These are phyloP conservation scores for Bullera alba DNA, from an alignment of 768 basidiomycete species.

Conservation along the genomic window DNA sequence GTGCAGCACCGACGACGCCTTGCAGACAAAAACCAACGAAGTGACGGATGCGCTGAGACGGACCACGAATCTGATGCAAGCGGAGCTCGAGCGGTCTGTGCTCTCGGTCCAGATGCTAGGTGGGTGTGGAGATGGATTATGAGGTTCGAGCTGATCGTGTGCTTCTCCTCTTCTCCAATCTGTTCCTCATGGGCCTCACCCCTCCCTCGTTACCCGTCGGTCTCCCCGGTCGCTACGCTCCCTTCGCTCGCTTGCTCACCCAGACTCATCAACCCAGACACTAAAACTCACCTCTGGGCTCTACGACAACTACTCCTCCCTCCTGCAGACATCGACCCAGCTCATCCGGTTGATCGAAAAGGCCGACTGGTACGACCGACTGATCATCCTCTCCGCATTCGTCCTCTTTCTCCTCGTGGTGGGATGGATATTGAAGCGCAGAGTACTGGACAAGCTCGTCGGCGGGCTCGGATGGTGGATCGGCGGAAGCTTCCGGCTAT, in stretches of 20 bases:
- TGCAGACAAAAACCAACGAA: conserved; percentile 82
- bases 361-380: conserved; percentile 83
- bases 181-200: background rate
- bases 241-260: background rate
- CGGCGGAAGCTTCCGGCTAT: conserved; percentile 31
- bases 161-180: background rate
- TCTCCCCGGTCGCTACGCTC: background rate
- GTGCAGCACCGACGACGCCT: conserved; percentile 60
- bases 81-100: conserved; percentile 82
- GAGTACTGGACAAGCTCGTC: conserved; percentile 71
- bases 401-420: conserved; percentile 77
- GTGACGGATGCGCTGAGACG: conserved; percentile 82
- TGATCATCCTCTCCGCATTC: conserved; percentile 73
- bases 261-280: conserved; percentile 72
- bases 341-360: conserved; percentile 82
- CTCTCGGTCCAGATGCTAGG: conserved; percentile 79
- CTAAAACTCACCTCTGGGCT: conserved; percentile 66
- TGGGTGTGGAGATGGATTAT: conserved; percentile 37
- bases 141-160: background rate
- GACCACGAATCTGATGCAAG: conserved; percentile 79
- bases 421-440: conserved; percentile 78
- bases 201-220: background rate
- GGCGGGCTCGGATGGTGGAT: conserved; percentile 79
- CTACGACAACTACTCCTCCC: conserved; percentile 56
- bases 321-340: conserved; percentile 68